A percentile compares a stretch with the other conserved stretches of the same genome.
Evolutionary conservation across 176 grass and related monocot genomes (phyloP).

Genomic region (Rhynchospora pubera): DNA sequence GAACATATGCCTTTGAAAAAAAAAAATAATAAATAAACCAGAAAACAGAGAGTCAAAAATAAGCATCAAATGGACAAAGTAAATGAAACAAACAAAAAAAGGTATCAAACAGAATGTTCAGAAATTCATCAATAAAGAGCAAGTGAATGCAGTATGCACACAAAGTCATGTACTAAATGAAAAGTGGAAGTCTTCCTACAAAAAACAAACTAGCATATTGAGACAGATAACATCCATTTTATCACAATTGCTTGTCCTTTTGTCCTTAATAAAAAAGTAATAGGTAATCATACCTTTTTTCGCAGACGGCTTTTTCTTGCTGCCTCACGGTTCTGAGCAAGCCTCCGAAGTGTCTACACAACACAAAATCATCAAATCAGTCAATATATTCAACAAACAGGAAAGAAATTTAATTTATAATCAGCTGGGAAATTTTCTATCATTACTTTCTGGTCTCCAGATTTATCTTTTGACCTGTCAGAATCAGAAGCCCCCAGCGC

Average conservation of each 20-base stretch:
- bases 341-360: constrained; percentile 56
- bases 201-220: background rate
- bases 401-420: background rate
- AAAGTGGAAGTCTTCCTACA: background rate
- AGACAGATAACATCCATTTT: background rate
- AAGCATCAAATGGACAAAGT: background rate
- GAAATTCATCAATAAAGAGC: background rate
- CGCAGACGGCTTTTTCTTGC: constrained; percentile 83
- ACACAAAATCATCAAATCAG: background rate
- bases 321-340: constrained; percentile 98
- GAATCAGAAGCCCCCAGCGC: constrained; percentile 28
- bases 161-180: background rate
- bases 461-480: constrained; percentile 45
- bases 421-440: background rate
- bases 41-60: background rate
- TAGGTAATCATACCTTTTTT: constrained; percentile 51
- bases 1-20: constrained; percentile 80
- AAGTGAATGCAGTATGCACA: background rate
- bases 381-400: background rate
- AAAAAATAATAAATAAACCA: background rate
- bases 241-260: background rate
- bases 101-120: background rate
- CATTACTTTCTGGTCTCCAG: constrained; percentile 44
- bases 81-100: background rate
- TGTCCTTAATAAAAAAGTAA: background rate